Percentiles rank a stretch among this genome's conserved stretches.
These are phyloP conservation scores for Amanita jacksonii DNA, from an alignment of 768 basidiomycete species.

Conservation along the genomic window DNA sequence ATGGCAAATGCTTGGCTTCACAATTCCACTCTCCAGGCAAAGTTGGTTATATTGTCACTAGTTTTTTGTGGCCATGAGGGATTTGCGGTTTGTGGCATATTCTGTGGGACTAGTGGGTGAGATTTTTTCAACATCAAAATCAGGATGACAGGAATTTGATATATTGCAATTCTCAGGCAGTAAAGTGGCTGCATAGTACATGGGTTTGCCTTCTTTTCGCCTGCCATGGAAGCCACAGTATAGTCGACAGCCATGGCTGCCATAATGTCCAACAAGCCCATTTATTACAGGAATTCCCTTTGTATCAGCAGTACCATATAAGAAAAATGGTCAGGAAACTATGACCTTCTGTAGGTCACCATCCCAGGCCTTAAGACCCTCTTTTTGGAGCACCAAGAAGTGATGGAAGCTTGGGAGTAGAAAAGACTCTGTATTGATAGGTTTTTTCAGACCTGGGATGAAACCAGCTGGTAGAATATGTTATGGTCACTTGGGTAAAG, in stretches of 20 bases:
- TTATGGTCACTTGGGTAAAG: too few species aligned
- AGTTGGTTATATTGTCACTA: neutral
- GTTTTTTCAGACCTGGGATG: constrained; percentile 27
- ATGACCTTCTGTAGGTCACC: neutral
- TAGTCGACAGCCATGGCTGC: neutral
- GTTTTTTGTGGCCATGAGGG: neutral
- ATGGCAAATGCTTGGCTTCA: constrained; percentile 1
- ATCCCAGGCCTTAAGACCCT: constrained; percentile 18
- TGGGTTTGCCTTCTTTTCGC: neutral
- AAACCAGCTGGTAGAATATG: constrained; percentile 22
- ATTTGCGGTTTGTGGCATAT: neutral
- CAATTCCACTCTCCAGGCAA: neutral
- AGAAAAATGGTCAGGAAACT: neutral
- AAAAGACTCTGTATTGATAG: constrained; percentile 24
- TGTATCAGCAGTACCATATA: neutral
- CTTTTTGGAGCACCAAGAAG: constrained; percentile 18
- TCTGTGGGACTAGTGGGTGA: neutral
- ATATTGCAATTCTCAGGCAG: neutral
- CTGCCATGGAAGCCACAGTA: constrained; percentile 1
- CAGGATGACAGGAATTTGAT: neutral
- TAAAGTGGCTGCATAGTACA: constrained; percentile 1
- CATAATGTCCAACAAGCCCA: neutral
- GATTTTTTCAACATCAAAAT: constrained; percentile 1
- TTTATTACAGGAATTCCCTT: neutral
- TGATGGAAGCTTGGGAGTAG: constrained; percentile 25